phyloP scores from a whole-genome alignment of 2,329 filamentous ascomycete genomes.

The Ramularia collo-cygni region DNA sequence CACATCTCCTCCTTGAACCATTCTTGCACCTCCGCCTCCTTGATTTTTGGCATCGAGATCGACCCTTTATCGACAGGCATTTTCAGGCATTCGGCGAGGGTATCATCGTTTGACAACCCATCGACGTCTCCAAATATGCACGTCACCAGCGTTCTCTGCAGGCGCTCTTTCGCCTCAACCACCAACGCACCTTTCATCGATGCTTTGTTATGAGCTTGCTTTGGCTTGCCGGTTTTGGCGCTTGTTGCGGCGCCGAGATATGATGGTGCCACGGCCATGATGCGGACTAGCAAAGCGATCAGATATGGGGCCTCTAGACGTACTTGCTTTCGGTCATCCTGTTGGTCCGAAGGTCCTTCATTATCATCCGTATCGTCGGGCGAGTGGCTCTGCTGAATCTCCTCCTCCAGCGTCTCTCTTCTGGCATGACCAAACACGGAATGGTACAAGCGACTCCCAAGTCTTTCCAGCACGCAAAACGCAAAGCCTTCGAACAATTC shows the following conservation, averaged over 20 bases:
- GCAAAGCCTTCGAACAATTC: slow-evolving; percentile 40
- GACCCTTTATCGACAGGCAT: slow-evolving; percentile 30
- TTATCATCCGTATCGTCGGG: slow-evolving; percentile 17
- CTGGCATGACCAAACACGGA: slow-evolving; percentile 32
- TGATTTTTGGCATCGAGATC: slow-evolving; percentile 30
- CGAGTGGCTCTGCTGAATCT: slow-evolving; percentile 16
- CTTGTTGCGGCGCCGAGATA: slow-evolving; percentile 24
- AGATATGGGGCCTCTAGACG: slow-evolving; percentile 37
- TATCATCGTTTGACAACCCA: slow-evolving; percentile 27
- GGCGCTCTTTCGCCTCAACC: slow-evolving; percentile 34
- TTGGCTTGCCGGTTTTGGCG: slow-evolving; percentile 20
- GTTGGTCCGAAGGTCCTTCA: too few relatives aligned
- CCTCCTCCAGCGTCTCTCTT: slow-evolving; percentile 16
- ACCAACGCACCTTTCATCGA: slow-evolving; percentile 30
- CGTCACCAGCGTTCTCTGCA: slow-evolving; percentile 40
- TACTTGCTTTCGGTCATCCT: slow-evolving; percentile 16
- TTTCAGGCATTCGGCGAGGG: slow-evolving; percentile 36
- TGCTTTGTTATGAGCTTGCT: slow-evolving; percentile 20
- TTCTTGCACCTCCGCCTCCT: slow-evolving; percentile 38
- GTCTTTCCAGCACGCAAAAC: slow-evolving; percentile 34
- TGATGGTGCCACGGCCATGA: slow-evolving; percentile 34
- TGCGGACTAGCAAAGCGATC: slow-evolving; percentile 34
- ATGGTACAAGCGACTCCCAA: slow-evolving; percentile 34
- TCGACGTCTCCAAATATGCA: slow-evolving; percentile 36
- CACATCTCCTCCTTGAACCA: slow-evolving; percentile 54